These are phyloP conservation scores for Oryza glaberrima DNA, from an alignment of 176 grass and related monocot genomes.

Conservation along the genomic window DNA sequence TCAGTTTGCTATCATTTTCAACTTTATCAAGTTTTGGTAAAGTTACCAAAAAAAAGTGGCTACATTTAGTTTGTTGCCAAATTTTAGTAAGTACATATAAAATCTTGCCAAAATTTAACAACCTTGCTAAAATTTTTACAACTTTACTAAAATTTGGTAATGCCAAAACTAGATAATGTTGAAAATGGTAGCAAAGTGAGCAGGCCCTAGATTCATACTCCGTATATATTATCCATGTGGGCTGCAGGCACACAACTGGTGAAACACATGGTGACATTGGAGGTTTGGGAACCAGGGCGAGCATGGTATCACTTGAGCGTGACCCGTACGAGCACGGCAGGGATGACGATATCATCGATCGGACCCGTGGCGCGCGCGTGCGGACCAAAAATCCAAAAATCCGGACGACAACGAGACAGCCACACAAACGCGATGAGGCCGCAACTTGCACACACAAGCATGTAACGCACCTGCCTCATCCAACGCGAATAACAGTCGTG, in stretches of 20 bases:
- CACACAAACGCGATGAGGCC: background rate
- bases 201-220: too few species aligned
- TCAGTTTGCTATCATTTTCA: too few species aligned
- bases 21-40: too few species aligned
- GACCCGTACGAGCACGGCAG: background rate
- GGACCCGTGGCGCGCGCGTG: background rate
- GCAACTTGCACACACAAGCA: background rate
- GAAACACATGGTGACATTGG: background rate
- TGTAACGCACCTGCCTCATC: background rate
- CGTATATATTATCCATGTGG: background rate
- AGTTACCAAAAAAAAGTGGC: too few species aligned
- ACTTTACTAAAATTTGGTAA: too few species aligned
- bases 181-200: too few species aligned
- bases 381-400: slow-evolving; percentile 26
- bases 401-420: background rate
- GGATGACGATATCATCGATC: background rate
- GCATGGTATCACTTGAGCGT: background rate
- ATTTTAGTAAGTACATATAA: too few species aligned
- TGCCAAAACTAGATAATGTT: too few species aligned
- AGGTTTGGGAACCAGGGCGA: background rate
- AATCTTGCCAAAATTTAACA: too few species aligned
- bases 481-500: background rate
- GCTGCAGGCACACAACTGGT: background rate
- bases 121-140: too few species aligned
- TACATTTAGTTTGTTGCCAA: too few species aligned